Conservation (phyloP, 805 yeast genomes). For the Yamadazyma philogaea region DNA sequence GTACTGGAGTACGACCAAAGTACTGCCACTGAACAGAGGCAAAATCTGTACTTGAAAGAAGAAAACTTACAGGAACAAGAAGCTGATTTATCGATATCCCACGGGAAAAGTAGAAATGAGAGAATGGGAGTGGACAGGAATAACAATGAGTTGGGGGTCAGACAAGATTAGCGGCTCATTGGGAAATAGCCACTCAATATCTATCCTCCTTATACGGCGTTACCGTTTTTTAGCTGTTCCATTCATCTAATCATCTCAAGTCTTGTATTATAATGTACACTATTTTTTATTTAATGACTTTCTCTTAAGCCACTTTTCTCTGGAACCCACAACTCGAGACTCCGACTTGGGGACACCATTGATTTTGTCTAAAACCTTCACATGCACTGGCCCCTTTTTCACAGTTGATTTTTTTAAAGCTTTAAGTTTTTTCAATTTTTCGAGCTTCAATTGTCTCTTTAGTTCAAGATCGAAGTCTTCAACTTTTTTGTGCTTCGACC, state of each 20-base stretch:
- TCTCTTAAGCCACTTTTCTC: conserved; percentile 41
- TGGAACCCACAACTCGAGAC: conserved; percentile 26
- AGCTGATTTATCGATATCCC: conserved; percentile 14
- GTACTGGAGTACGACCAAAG: conserved; percentile 44
- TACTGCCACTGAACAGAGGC: not conserved
- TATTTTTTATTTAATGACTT: conserved; percentile 35
- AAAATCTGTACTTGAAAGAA: conserved; percentile 9
- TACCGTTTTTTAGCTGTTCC: too few species aligned
- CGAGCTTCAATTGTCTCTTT: conserved; percentile 30
- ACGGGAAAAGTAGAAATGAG: conserved; percentile 19
- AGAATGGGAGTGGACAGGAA: conserved; percentile 19
- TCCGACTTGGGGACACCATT: conserved; percentile 38
- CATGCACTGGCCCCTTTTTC: conserved; percentile 41
- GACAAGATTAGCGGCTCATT: not conserved
- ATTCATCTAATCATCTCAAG: not conserved
- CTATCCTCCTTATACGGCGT: not conserved
- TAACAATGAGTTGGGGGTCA: not conserved
- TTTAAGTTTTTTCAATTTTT: conserved; percentile 28
- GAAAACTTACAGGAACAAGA: conserved; percentile 14
- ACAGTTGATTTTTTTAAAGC: conserved; percentile 22
- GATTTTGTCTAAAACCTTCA: conserved; percentile 26
- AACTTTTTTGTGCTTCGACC: conserved; percentile 26
- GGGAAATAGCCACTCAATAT: not conserved
- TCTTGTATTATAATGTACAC: conserved; percentile 2
- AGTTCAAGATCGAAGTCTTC: conserved; percentile 33